Evolutionary conservation across 2,329 filamentous ascomycete genomes (phyloP), one percentile per base, ranked within the genome.

Genomic region (Pseudogymnoascus sp.): DNA sequence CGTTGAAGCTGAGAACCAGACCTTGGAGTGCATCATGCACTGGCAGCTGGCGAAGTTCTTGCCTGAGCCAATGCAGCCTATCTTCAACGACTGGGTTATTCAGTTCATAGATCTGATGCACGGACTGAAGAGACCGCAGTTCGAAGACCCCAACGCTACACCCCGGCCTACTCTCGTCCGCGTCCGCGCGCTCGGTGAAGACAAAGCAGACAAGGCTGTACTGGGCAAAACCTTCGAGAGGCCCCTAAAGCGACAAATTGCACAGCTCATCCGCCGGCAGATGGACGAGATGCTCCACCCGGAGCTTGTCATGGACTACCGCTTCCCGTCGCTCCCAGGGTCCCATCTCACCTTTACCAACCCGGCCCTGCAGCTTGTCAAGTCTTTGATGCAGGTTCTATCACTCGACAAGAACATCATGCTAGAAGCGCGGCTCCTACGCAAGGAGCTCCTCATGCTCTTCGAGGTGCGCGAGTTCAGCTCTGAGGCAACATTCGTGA

Each of bases 71-170:
- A 81, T 99, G 59, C 93, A 97, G 71, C 83, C 88, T 0, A 84
- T 88, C 8, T 99, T 99, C 79, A 85, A 93, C 65, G 88, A 96
- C 69, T 97, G 93, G 91, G 86, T 97, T 2, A 86, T 96, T 12
- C 91, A 96, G 72, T 99, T 97, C 75, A 90, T 99, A 67, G 87
- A 96, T 67, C 81, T 97, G 62, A 97, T 99, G 93, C 93, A 97
- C 71, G 78, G 80, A 11, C 81, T 93, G 65, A 99, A 97, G 75
- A 85, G 87, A 5, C 88, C 89, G 12, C 37, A 75, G 65, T 69
- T 74, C 16, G 28, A 68, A 0, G 75, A 76, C 1, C 78, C 79
- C 25, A 79, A 81, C 64, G 78, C 77, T 12, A 87, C 80, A 28
- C 82, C 79, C 52, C 82, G 80, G 18, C 77, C 82, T 63, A 89